phyloP scores from a whole-genome alignment of 768 basidiomycete genomes.

The Auricularia sp. region DNA sequence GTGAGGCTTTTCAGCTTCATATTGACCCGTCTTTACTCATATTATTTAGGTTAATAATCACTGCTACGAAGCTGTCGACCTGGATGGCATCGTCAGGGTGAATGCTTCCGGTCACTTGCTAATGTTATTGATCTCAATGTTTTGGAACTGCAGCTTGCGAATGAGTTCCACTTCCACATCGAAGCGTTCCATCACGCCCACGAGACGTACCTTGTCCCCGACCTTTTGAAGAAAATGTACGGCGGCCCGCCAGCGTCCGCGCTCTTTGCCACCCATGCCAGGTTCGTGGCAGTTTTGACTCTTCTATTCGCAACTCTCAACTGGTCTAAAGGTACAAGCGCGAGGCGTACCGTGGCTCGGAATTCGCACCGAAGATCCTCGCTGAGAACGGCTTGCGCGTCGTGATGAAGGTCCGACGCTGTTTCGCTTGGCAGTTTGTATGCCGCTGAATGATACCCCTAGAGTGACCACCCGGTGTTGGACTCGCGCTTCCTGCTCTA shows the following conservation, averaged over 20 bases:
- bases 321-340: constrained; percentile 35
- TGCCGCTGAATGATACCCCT: not conserved
- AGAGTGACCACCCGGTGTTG: constrained; percentile 28
- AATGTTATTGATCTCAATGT: no score
- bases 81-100: constrained; percentile 50
- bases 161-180: constrained; percentile 81
- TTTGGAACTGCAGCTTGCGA: constrained; percentile 49
- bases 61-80: constrained; percentile 65
- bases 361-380: constrained; percentile 70
- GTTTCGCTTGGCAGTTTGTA: not conserved
- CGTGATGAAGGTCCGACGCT: constrained; percentile 53
- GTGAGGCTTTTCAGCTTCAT: no score
- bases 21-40: no score
- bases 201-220: constrained; percentile 84
- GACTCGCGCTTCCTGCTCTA: constrained; percentile 26
- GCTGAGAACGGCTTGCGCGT: constrained; percentile 57
- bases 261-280: constrained; percentile 68
- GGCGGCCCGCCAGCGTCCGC: constrained; percentile 65
- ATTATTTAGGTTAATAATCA: constrained; percentile 32
- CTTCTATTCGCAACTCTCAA: not conserved
- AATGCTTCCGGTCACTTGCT: no score
- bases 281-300: constrained; percentile 17
- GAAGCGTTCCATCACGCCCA: constrained; percentile 82
- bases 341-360: constrained; percentile 72
- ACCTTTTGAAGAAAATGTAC: constrained; percentile 64